Evolutionary conservation across 192 early-diverging fungal genomes (phyloP).

Genomic region (Coemansia sp.): DNA sequence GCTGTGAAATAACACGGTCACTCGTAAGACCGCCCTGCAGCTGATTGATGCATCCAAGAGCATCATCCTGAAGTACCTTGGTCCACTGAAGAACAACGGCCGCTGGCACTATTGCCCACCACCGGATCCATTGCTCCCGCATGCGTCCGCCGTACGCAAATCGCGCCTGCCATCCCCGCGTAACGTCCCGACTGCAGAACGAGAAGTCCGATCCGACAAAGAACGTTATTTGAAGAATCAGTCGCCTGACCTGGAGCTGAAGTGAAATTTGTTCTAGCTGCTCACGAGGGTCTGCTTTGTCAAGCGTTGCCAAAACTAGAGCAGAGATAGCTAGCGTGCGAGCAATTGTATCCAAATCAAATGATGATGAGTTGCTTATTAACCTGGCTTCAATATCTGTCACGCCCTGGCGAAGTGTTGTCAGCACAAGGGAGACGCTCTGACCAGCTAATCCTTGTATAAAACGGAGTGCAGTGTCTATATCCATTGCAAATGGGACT

Average conservation of each 20-base stretch:
- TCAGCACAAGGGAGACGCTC: neutral
- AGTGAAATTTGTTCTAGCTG: neutral
- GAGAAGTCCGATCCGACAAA: neutral
- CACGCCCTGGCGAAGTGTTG: slow-evolving; percentile 8
- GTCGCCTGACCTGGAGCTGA: slow-evolving; percentile 13
- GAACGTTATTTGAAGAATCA: slow-evolving; percentile 12
- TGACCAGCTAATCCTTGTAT: slow-evolving; percentile 1
- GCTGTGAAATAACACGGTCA: slow-evolving; percentile 15
- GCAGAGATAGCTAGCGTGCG: slow-evolving; percentile 19
- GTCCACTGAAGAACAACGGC: slow-evolving; percentile 24
- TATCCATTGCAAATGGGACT: slow-evolving; percentile 19
- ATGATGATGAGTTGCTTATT: neutral
- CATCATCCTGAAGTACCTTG: slow-evolving; percentile 16
- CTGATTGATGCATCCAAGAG: slow-evolving; percentile 8
- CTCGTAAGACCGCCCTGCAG: slow-evolving; percentile 25
- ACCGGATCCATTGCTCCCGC: slow-evolving; percentile 35
- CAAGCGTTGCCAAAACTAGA: slow-evolving; percentile 5
- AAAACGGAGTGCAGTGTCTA: slow-evolving; percentile 19
- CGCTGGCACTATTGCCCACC: slow-evolving; percentile 37
- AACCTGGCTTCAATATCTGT: slow-evolving; percentile 1
- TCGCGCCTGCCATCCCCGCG: slow-evolving; percentile 23
- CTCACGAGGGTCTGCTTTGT: neutral
- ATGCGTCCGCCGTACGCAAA: slow-evolving; percentile 22
- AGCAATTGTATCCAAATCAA: slow-evolving; percentile 1
- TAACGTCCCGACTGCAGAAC: neutral